Percentiles rank a stretch among this genome's conserved stretches.
These are phyloP conservation scores for Lunularia cruciata DNA, from an alignment of 225 moss, liverwort and hornwort species.

Conservation along the genomic window DNA sequence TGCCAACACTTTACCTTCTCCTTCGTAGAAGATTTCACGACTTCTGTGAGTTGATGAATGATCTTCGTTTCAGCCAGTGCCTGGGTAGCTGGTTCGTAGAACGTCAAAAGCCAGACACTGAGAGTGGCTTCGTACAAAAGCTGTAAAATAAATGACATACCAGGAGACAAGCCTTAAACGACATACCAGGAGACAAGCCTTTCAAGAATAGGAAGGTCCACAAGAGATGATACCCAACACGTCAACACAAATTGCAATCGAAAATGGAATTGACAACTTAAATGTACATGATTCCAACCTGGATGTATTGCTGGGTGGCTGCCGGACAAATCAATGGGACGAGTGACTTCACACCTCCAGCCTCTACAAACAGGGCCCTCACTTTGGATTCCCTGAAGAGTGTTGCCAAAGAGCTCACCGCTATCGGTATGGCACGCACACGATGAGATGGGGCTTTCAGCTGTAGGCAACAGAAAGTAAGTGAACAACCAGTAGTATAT, in stretches of 20 bases:
- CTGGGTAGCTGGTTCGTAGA: constrained; percentile 67
- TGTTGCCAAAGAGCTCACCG: constrained; percentile 86
- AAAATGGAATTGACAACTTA: neutral
- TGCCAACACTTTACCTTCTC: constrained; percentile 61
- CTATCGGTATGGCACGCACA: constrained; percentile 66
- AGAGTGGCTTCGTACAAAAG: constrained; percentile 85
- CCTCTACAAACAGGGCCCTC: constrained; percentile 68
- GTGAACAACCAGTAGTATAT: neutral
- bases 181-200: neutral
- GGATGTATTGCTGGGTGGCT: constrained; percentile 76
- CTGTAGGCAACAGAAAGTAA: constrained; percentile 32
- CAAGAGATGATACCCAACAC: neutral
- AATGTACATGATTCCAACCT: constrained; percentile 41
- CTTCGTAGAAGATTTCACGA: constrained; percentile 81
- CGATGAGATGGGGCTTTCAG: constrained; percentile 70
- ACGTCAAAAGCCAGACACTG: constrained; percentile 83
- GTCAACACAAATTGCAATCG: neutral
- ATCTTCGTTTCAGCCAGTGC: constrained; percentile 63
- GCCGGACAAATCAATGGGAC: constrained; percentile 63
- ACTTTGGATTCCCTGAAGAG: constrained; percentile 74
- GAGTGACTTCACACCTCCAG: constrained; percentile 67
- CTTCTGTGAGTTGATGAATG: constrained; percentile 71
- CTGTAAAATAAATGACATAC: constrained; percentile 53
- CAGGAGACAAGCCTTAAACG: no score
- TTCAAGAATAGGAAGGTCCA: no score